Conservation (phyloP, 345 rosid species). For the Gossypium raimondii region DNA sequence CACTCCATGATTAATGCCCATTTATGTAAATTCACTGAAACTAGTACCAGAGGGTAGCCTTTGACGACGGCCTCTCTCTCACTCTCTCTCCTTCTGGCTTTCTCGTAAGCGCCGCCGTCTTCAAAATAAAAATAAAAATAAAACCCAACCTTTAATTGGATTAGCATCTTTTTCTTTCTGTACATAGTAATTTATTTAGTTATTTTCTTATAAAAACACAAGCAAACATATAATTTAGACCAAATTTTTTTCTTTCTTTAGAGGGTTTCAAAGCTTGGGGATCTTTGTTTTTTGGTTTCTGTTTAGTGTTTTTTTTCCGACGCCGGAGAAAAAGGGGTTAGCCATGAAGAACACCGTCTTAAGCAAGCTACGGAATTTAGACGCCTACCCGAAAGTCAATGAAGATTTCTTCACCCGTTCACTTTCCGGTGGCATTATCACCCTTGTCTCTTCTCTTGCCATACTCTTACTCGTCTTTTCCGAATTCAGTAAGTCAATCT, state of each 20-base stretch:
- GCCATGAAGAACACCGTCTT: slow-evolving; percentile 39
- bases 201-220: too few species aligned
- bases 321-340: slow-evolving; percentile 5
- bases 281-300: not conserved
- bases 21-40: not conserved
- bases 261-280: not conserved
- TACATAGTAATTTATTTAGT: not conserved
- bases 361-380: slow-evolving; percentile 58
- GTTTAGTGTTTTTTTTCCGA: not conserved
- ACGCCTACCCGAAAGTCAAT: slow-evolving; percentile 85
- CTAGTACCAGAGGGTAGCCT: not conserved
- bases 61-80: not conserved
- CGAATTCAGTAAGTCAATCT: slow-evolving; percentile 50
- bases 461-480: slow-evolving; percentile 72
- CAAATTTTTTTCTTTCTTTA: not conserved
- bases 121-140: not conserved
- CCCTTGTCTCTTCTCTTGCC: slow-evolving; percentile 57
- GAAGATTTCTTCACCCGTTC: slow-evolving; percentile 88
- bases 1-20: not conserved
- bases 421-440: slow-evolving; percentile 81
- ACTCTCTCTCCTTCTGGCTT: not conserved
- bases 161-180: not conserved
- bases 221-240: not conserved
- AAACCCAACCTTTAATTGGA: not conserved
- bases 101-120: slow-evolving; percentile 2